Evolutionary conservation across 2,329 filamentous ascomycete genomes (phyloP).

Genomic region (Pseudogymnoascus sp.): DNA sequence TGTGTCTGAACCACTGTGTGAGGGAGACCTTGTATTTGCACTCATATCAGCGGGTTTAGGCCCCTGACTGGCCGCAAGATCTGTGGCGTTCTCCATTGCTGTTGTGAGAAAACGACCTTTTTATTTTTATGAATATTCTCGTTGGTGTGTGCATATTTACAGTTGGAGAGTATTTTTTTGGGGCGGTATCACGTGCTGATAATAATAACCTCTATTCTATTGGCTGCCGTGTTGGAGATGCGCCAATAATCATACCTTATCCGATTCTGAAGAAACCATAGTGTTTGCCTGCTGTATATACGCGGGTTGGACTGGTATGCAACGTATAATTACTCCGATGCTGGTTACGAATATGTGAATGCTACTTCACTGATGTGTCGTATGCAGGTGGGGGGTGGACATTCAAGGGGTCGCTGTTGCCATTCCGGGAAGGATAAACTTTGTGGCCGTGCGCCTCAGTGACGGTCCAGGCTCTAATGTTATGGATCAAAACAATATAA

Average conservation of each 20-base stretch:
- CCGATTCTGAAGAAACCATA: not conserved
- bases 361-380: not conserved
- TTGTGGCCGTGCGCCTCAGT: conserved; percentile 5
- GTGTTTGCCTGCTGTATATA: not conserved
- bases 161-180: not conserved
- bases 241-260: not conserved
- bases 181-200: not conserved
- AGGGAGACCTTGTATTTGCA: not conserved
- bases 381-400: not conserved
- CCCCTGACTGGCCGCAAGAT: not conserved
- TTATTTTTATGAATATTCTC: conserved; percentile 1
- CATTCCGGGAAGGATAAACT: conserved; percentile 8
- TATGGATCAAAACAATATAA: conserved; percentile 8
- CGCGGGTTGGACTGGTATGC: not conserved
- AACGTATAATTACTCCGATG: not conserved
- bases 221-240: not conserved
- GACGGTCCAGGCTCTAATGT: conserved; percentile 9
- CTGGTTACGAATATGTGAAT: not conserved
- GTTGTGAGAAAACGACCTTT: conserved; percentile 2
- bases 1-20: conserved; percentile 29
- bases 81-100: conserved; percentile 7
- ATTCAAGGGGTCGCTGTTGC: conserved; percentile 3
- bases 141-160: conserved; percentile 8
- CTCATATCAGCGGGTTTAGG: not conserved
- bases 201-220: not conserved